Base-by-base conservation (phyloP, 1,139 yeast species). In the Suhomyces maxii region DNA sequence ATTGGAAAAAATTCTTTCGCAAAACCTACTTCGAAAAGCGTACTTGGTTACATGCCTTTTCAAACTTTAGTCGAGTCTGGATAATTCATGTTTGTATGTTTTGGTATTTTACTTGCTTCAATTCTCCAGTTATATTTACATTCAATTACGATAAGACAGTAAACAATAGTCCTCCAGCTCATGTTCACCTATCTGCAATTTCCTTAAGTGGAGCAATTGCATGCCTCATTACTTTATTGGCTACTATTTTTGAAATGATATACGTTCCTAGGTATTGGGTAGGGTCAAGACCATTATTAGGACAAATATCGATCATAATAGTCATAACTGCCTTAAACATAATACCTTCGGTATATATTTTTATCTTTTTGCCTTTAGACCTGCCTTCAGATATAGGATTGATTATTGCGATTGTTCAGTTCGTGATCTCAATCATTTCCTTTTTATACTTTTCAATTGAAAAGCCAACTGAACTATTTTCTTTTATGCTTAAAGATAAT, bases 91-190 rank as follows among this genome's bases (percentile, higher is more conserved):
- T 84, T 7, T 75, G 89, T 0, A 74, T 85, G 47, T 89, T 84
- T 54, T 45, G 48, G 48, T 45, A 39, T 13, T 45, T 31, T 58
- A 86, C 95, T 0, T 73, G 85, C 37, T 84, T 84, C 61, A 88
- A 89, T 61, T 78, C 95, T 0, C 90, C 95, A 0, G 75, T 90
- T 0, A 67, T 89, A 18, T 89, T 87, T 63, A 88, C 96, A 1
- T 69, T 68, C 41, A 65, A 81, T 47, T 88, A 85, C 59, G 61
- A 67, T 41, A 86, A 82, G 47, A 60, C 77, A 33, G 59, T 81
- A 43, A 79, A 87, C 55, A 83, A 82, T 50, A 82, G 76, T 36
- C 95, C 96, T 0, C 77, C 84, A 0, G 59, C 73, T 4, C 95
- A 86, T 55, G 77, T 83, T 0, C 73, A 79, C 41, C 69, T 82